Percentiles rank a stretch among this genome's conserved stretches.
phyloP scores from a whole-genome alignment of 1,139 yeast species.

The Candida albicans region DNA sequence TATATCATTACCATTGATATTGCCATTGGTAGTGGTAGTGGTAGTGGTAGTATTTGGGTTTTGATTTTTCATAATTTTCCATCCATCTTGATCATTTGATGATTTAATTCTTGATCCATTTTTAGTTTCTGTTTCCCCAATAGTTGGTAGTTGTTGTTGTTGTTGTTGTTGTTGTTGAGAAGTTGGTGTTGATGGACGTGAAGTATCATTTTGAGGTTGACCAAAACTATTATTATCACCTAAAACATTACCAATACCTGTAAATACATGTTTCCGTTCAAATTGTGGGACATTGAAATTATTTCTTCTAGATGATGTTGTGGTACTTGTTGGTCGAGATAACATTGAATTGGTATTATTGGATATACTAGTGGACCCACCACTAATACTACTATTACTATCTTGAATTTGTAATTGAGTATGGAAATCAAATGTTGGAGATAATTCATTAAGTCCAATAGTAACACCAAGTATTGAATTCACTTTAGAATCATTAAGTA shows the following conservation, averaged over 20 bases:
- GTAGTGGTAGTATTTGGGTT: background rate
- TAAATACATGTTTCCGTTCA: constrained; percentile 39
- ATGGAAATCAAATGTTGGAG: constrained; percentile 44
- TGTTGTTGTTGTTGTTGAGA: background rate
- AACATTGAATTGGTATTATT: background rate
- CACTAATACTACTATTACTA: constrained; percentile 11
- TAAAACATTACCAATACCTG: constrained; percentile 41
- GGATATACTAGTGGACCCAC: too few relatives aligned
- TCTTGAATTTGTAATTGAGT: constrained; percentile 42
- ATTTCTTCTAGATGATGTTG: constrained; percentile 3
- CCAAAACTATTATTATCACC: constrained; percentile 11
- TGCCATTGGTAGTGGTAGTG: background rate
- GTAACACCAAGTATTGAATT: constrained; percentile 68
- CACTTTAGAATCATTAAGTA: constrained; percentile 75
- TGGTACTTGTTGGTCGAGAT: constrained; percentile 3
- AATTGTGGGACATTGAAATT: constrained; percentile 37
- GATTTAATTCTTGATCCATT: background rate
- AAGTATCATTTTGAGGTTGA: too few relatives aligned
- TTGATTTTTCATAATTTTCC: background rate
- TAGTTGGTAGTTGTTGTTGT: background rate
- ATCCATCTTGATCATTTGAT: background rate
- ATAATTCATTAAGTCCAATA: constrained; percentile 39
- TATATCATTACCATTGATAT: background rate
- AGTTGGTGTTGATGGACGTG: constrained; percentile 1
- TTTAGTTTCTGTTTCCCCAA: background rate